These are phyloP conservation scores for Westerdykella aurantiaca DNA, from an alignment of 2,329 filamentous ascomycete species.

Conservation along the genomic window DNA sequence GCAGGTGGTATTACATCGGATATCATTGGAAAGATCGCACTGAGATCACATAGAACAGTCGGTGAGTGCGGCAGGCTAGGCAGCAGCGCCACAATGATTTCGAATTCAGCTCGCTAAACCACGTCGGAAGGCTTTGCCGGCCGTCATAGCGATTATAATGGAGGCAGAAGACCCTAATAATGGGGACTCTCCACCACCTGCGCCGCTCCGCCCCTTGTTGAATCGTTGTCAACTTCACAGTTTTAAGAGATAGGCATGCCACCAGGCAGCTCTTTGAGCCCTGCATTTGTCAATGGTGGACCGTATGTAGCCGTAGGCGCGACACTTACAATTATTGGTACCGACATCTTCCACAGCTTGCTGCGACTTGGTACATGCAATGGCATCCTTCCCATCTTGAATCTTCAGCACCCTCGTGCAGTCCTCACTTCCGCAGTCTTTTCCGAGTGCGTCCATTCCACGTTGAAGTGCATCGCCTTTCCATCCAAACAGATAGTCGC, in stretches of 20 bases:
- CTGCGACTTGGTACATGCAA: slow-evolving; percentile 17
- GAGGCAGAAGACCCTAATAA: too few species aligned
- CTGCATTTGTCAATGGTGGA: slow-evolving; percentile 2
- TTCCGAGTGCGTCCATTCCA: slow-evolving; percentile 12
- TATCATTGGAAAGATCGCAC: too few species aligned
- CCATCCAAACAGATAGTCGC: slow-evolving; percentile 14
- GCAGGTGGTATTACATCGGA: too few species aligned
- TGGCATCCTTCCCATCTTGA: slow-evolving; percentile 15
- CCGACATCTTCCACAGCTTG: slow-evolving; percentile 17
- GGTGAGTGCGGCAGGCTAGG: too few species aligned
- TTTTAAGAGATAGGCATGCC: not conserved
- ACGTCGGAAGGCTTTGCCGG: too few species aligned
- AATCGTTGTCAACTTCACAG: too few species aligned
- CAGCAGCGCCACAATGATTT: too few species aligned
- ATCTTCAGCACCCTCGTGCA: slow-evolving; percentile 14
- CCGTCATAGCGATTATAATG: too few species aligned
- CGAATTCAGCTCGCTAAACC: too few species aligned
- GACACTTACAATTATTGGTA: slow-evolving; percentile 10
- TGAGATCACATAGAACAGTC: too few species aligned
- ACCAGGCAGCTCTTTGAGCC: slow-evolving; percentile 14
- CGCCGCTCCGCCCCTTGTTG: too few species aligned
- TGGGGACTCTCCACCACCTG: too few species aligned
- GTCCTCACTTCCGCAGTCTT: slow-evolving; percentile 13
- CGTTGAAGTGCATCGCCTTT: slow-evolving; percentile 11
- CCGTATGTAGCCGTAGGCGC: not conserved